Conservation (phyloP, 495 filamentous ascomycete species). For the Lophium mytilinum region DNA sequence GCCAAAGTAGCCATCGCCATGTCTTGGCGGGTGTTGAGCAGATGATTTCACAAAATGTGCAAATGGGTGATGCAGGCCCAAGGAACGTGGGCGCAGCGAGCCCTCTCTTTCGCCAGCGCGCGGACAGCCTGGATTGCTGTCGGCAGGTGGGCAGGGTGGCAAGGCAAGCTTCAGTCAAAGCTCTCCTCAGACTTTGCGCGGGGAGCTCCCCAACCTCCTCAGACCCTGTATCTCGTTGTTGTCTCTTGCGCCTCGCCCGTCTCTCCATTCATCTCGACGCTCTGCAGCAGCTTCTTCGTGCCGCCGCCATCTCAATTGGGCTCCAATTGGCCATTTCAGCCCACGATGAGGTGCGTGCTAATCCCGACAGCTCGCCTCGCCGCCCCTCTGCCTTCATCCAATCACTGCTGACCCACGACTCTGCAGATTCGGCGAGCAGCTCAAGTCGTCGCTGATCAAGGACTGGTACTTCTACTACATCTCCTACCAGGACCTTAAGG, state of each 20-base stretch:
- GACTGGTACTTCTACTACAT: slow-evolving; percentile 98
- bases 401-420: slow-evolving; percentile 11
- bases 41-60: no score
- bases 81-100: background rate
- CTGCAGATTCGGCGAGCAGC: slow-evolving; percentile 87
- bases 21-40: no score
- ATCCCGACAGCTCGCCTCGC: background rate
- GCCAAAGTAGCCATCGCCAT: no score
- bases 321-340: slow-evolving; percentile 8
- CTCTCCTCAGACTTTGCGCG: slow-evolving; percentile 2
- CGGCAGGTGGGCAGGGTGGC: background rate
- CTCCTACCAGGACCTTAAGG: slow-evolving; percentile 88
- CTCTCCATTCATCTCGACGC: background rate
- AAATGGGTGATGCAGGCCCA: no score
- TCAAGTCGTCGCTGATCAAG: slow-evolving; percentile 84
- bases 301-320: background rate
- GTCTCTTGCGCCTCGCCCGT: background rate
- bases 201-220: background rate
- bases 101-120: slow-evolving; percentile 4
- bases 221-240: background rate
- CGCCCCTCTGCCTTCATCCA: slow-evolving; percentile 1
- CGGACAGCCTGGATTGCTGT: background rate
- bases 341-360: slow-evolving; percentile 18
- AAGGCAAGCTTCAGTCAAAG: slow-evolving; percentile 4
- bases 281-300: background rate